Evolutionary conservation across 2,329 filamentous ascomycete genomes (phyloP).

Genomic region (Exophiala sp.): DNA sequence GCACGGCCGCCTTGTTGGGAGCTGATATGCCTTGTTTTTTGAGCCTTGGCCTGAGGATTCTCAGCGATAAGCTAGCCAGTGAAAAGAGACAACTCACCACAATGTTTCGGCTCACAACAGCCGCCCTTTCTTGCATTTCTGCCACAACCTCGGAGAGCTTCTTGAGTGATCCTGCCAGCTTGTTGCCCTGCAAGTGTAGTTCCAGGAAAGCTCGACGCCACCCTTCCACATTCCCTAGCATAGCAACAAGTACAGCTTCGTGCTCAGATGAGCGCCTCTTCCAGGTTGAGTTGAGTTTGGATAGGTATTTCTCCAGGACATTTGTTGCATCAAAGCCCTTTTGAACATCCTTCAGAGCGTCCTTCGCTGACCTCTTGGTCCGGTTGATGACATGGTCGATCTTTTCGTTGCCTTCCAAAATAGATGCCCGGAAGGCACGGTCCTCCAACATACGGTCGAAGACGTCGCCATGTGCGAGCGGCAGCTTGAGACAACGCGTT

Average conservation of each 20-base stretch:
- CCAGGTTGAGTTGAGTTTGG: constrained; percentile 59
- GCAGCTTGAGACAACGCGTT: constrained; percentile 74
- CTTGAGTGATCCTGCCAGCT: constrained; percentile 65
- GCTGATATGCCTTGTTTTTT: constrained; percentile 13
- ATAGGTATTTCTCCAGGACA: constrained; percentile 73
- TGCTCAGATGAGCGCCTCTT: constrained; percentile 59
- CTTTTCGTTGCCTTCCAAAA: constrained; percentile 81
- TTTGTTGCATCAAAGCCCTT: constrained; percentile 73
- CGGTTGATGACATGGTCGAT: constrained; percentile 86
- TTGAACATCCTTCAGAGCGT: constrained; percentile 72
- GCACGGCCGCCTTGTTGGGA: constrained; percentile 10
- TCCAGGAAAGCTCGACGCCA: constrained; percentile 80
- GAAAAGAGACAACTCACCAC: constrained; percentile 9
- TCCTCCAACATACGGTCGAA: constrained; percentile 89
- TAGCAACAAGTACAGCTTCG: constrained; percentile 75
- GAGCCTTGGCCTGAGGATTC: constrained; percentile 11
- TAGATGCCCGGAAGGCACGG: constrained; percentile 72
- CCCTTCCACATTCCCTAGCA: constrained; percentile 88
- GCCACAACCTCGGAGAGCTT: constrained; percentile 73
- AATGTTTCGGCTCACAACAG: constrained; percentile 66
- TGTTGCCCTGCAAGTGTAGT: constrained; percentile 68
- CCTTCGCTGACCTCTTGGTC: constrained; percentile 71
- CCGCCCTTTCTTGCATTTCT: constrained; percentile 83
- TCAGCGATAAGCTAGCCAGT: constrained; percentile 4
- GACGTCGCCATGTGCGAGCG: constrained; percentile 74